These are phyloP conservation scores for Dryas drummondii DNA, from an alignment of 306 rosid species.

Conservation along the genomic window DNA sequence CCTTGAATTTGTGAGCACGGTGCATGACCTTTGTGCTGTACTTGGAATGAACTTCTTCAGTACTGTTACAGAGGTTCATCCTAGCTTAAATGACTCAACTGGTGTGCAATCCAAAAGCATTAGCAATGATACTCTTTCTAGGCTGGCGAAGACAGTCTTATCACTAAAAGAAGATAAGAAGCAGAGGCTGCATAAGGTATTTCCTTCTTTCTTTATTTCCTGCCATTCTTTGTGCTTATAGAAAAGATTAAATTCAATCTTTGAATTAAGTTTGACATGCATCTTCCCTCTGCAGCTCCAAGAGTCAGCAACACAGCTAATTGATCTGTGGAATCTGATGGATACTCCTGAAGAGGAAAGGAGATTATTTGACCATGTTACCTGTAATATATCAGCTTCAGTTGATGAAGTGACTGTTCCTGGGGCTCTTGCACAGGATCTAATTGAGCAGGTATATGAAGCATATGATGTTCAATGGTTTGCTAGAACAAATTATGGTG, in stretches of 20 bases:
- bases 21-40: constrained; percentile 94
- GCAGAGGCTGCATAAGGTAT: constrained; percentile 77
- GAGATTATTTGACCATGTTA: constrained; percentile 86
- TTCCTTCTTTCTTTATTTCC: not conserved
- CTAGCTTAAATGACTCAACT: constrained; percentile 89
- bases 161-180: constrained; percentile 72
- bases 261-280: constrained; percentile 16
- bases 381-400: constrained; percentile 90
- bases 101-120: constrained; percentile 94
- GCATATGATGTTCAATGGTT: constrained; percentile 18
- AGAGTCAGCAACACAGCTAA: constrained; percentile 83
- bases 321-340: constrained; percentile 99
- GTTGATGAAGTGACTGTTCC: constrained; percentile 97
- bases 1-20: constrained; percentile 84
- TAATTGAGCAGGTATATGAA: constrained; percentile 75
- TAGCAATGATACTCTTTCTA: constrained; percentile 84
- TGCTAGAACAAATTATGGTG: constrained; percentile 11
- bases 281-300: constrained; percentile 68
- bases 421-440: constrained; percentile 93
- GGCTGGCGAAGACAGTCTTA: constrained; percentile 77
- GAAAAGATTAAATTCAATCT: not conserved
- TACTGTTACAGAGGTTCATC: constrained; percentile 95
- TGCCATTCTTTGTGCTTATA: not conserved
- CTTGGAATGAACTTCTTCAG: constrained; percentile 96
- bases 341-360: constrained; percentile 91